These are phyloP conservation scores for Candida sphagnicola DNA, from an alignment of 805 yeast genomes.

Conservation along the genomic window DNA sequence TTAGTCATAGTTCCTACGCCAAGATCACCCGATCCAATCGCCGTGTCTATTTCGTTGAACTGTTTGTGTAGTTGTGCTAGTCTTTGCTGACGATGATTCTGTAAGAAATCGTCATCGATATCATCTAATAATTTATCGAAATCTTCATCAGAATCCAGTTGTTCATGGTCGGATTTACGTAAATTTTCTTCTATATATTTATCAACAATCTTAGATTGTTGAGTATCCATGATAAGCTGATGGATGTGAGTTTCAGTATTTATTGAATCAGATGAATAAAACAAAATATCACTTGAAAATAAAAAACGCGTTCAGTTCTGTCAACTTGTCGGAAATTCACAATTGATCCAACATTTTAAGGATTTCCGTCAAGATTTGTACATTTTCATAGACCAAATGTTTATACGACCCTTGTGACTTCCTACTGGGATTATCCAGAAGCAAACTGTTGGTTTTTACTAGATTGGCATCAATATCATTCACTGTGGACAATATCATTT, in stretches of 20 bases:
- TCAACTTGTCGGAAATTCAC: background rate
- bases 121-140: conserved; percentile 37
- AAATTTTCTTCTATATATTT: conserved; percentile 42
- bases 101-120: conserved; percentile 35
- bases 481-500: conserved; percentile 30
- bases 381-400: conserved; percentile 16
- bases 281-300: too few species aligned
- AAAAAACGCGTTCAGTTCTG: background rate
- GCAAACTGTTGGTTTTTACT: conserved; percentile 18
- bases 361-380: conserved; percentile 14
- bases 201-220: conserved; percentile 35
- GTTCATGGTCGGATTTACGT: conserved; percentile 22
- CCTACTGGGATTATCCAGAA: conserved; percentile 9
- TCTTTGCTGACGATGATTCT: conserved; percentile 59
- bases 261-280: too few species aligned
- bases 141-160: conserved; percentile 38
- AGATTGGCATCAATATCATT: conserved; percentile 27
- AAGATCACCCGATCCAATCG: conserved; percentile 33
- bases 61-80: conserved; percentile 51
- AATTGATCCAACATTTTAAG: conserved; percentile 6
- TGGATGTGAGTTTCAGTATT: too few species aligned
- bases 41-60: conserved; percentile 31
- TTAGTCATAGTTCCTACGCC: conserved; percentile 33
- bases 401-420: conserved; percentile 6
- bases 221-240: conserved; percentile 22